Conservation (phyloP, 2,329 filamentous ascomycete species). For the Harringtonia lauricola region DNA sequence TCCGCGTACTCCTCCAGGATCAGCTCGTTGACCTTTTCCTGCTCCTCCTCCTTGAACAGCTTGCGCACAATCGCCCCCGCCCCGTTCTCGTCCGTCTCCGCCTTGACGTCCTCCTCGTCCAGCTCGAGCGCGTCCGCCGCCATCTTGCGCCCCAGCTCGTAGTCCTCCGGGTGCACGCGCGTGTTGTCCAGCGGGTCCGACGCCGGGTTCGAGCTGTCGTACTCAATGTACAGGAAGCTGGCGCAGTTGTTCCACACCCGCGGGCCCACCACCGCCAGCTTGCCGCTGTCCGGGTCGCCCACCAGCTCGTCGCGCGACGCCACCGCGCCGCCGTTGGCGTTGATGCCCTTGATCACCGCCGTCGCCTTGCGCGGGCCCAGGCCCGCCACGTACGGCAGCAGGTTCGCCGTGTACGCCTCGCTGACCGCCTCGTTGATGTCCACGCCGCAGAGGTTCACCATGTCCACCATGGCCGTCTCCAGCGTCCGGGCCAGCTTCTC, state of each 20-base stretch:
- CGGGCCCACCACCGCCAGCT: constrained; percentile 70
- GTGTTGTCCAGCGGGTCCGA: constrained; percentile 95
- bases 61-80: constrained; percentile 84
- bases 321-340: constrained; percentile 78
- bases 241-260: constrained; percentile 95
- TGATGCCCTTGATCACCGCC: constrained; percentile 77
- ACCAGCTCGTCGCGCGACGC: constrained; percentile 78
- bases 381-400: constrained; percentile 84
- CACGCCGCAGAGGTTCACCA: constrained; percentile 93
- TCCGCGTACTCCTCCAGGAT: constrained; percentile 95
- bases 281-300: constrained; percentile 72
- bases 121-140: constrained; percentile 92
- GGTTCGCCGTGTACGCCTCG: constrained; percentile 71
- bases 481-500: constrained; percentile 80
- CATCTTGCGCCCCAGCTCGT: constrained; percentile 96
- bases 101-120: constrained; percentile 96
- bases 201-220: constrained; percentile 67
- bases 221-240: constrained; percentile 86
- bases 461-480: constrained; percentile 96
- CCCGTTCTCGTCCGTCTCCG: constrained; percentile 82
- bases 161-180: constrained; percentile 94
- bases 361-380: constrained; percentile 87
- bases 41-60: constrained; percentile 86
- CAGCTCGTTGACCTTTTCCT: constrained; percentile 91
- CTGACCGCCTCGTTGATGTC: constrained; percentile 86